Conservation (phyloP, 1,139 yeast species). For the Kazachstania sp. region DNA sequence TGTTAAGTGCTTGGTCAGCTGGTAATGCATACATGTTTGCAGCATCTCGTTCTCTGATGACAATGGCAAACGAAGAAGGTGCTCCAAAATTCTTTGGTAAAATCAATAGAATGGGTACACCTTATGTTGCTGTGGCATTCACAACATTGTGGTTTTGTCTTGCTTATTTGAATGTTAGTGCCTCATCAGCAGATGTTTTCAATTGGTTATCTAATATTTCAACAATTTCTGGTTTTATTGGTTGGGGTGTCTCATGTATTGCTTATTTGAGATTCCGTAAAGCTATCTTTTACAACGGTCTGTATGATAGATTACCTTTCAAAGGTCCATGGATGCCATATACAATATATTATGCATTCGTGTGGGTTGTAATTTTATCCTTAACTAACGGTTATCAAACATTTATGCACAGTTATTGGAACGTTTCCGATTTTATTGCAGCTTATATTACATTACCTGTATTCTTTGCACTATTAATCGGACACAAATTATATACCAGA, state of each 20-base stretch:
- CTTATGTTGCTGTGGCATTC: constrained; percentile 34
- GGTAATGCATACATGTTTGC: constrained; percentile 40
- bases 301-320: constrained; percentile 42
- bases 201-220: constrained; percentile 75
- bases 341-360: constrained; percentile 40
- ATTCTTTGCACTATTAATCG: constrained; percentile 39
- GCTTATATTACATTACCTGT: constrained; percentile 56
- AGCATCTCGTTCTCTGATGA: constrained; percentile 39
- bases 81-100: constrained; percentile 42
- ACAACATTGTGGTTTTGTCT: constrained; percentile 32
- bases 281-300: constrained; percentile 47
- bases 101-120: constrained; percentile 39
- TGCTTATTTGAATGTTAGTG: constrained; percentile 36
- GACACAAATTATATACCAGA: constrained; percentile 28
- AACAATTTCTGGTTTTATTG: constrained; percentile 64
- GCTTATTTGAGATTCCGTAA: constrained; percentile 61
- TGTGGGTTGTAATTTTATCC: constrained; percentile 39
- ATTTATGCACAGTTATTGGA: constrained; percentile 36
- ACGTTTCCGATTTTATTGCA: constrained; percentile 45
- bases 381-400: constrained; percentile 53
- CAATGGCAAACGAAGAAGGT: constrained; percentile 41
- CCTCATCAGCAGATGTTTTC: constrained; percentile 37
- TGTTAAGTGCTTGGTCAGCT: constrained; percentile 47
- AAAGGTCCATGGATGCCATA: constrained; percentile 43
- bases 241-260: constrained; percentile 60